A percentile compares a stretch with the other conserved stretches of the same genome.
Conservation (phyloP, 108 stramenopile species). For the Skeletonema costatum region DNA sequence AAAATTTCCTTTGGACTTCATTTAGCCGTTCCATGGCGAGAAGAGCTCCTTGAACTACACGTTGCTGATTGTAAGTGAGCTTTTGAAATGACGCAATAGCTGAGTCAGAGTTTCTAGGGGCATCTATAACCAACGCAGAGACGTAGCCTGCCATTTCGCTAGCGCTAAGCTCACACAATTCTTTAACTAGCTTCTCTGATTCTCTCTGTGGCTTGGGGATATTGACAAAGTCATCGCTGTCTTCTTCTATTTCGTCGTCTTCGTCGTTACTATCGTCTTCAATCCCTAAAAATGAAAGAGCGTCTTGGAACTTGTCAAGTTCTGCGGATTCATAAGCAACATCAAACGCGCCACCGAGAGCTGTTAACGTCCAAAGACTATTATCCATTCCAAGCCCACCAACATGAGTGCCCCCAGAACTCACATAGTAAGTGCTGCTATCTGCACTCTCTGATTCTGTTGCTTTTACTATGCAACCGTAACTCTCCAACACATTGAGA, state of each 20-base stretch:
- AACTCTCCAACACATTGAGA: slow-evolving; percentile 63
- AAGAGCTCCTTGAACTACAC: slow-evolving; percentile 70
- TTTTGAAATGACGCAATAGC: slow-evolving; percentile 62
- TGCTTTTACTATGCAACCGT: slow-evolving; percentile 60
- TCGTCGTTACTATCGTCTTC: slow-evolving; percentile 10
- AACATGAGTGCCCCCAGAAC: slow-evolving; percentile 70
- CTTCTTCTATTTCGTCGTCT: slow-evolving; percentile 3
- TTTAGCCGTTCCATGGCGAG: slow-evolving; percentile 63
- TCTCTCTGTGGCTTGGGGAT: slow-evolving; percentile 58
- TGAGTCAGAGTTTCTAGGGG: slow-evolving; percentile 49
- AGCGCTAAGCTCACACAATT: slow-evolving; percentile 52
- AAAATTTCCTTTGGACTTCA: slow-evolving; percentile 68
- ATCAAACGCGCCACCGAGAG: slow-evolving; percentile 83
- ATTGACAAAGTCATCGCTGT: neutral
- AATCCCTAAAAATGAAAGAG: slow-evolving; percentile 14
- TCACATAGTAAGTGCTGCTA: slow-evolving; percentile 39
- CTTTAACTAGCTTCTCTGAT: slow-evolving; percentile 48
- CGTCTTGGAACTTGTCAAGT: slow-evolving; percentile 58
- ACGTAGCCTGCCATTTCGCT: slow-evolving; percentile 82
- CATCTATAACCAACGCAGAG: slow-evolving; percentile 70
- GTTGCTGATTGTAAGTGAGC: slow-evolving; percentile 60
- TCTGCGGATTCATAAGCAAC: slow-evolving; percentile 59
- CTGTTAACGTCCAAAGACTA: slow-evolving; percentile 68
- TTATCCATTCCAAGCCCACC: slow-evolving; percentile 85
- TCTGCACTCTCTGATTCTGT: slow-evolving; percentile 28